Evolutionary conservation across 257 asterid species (phyloP), one percentile per base, ranked within the genome.

Genomic region (Solanum etuberosum): DNA sequence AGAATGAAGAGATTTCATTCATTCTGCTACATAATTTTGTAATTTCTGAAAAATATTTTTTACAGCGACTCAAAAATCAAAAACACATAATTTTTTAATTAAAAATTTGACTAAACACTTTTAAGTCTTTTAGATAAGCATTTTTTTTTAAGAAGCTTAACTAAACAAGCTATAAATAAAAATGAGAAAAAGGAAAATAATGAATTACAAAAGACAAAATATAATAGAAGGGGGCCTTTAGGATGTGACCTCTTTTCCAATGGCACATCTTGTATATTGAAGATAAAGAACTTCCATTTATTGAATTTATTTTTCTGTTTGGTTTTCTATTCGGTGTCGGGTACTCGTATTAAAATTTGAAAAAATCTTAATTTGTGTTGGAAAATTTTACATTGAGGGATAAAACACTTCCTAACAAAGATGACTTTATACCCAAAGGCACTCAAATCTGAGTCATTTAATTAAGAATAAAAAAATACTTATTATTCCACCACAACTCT

Each of bases 341-440:
- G 1, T 51, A 51, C 0, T 16, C 0, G 16, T 5, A 0, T 51
- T 51, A 51, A 51, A 51, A 3, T 15, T 48, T 0, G 3, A 5
- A 48, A 0, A 46, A 4, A 13, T 1, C 1, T 48, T 15, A 1
- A 48, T 15, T 48, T 6, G 8, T 1, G 3, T 48, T 0, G 0
- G 0, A 48, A 48, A 16, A 15, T 16, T 0, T 16, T 4, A 51
- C 1, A 51, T 2, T 2, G 3, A 16, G 23, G 0, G 1, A 0
- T 51, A 51, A 51, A 5, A 0, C 1, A 0, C 1, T 51, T 0
- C 0, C 0, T 16, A 16, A 51, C 0, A 51, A 51, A 51, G 3
- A 51, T 0, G 1, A 16, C 0, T 51, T 51, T 51, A 0, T 16
- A 51, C 3, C 5, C 1, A 2, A 16, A 0, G 6, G 3, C 0